Base-by-base conservation (phyloP, 306 rosid genomes). In the Rosa chinensis region DNA sequence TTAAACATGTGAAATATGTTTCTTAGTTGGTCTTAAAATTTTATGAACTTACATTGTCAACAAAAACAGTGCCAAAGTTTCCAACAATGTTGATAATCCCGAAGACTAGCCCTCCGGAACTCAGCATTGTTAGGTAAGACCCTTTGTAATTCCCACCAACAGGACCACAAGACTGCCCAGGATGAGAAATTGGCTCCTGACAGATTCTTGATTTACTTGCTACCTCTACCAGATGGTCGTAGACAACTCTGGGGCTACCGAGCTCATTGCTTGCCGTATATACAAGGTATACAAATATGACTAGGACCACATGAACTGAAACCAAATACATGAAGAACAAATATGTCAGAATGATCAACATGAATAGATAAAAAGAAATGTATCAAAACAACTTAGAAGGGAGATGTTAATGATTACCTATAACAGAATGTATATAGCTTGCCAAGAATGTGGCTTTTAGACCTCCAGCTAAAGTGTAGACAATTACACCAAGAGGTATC, bases 401-500 rank as follows among this genome's bases (percentile, higher is more conserved):
- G 77, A 72, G 81, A 53, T 44, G 77, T 10, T 12, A 50, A 18
- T 52, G 28, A 78, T 28, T 82, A 94, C 98, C 98, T 87, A 92
- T 92, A 73, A 94, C 93, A 45, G 98, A 94, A 87, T 94, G 98
- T 72, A 94, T 88, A 81, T 94, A 94, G 90, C 97, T 94, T 74
- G 98, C 98, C 81, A 94, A 92, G 87, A 94, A 94, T 2, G 98
- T 94, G n/a, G 98, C 98, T 73, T 94, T 94, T 40, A 94, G 82
- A 80, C 97, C 97, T 86, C 98, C 98, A 28, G 97, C 97, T 61
- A 94, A 88, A 47, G 98, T 94, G 67, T 92, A 94, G 18, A 92
- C 90, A 66, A 94, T 92, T 11, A 94, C 98, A 79, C 98, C 98
- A 58, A 94, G 97, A 28, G 97, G 98, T 82, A 92, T 94, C 18